Base-by-base conservation (phyloP, 176 grass and related monocot species). In the Carex pumila region DNA sequence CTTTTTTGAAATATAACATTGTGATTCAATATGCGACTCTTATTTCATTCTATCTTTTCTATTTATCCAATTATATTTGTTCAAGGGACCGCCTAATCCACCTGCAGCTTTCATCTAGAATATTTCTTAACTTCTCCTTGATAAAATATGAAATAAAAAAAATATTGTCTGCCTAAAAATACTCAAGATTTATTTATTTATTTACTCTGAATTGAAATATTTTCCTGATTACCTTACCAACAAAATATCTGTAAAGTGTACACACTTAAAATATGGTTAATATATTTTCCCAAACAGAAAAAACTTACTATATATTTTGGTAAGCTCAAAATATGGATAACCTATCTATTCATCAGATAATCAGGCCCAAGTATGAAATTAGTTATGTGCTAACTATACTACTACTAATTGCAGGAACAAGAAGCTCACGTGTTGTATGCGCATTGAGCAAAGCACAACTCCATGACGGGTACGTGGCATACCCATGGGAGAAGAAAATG, bases 401-500 rank as follows among this genome's bases (percentile, higher is more conserved):
- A 82, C 31, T 59, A 57, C 14, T 58, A 14, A 67, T 61, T 77
- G 49, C 84, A 99, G 96, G 93, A 22, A 93, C 92, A 19, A 93
- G 89, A 87, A 93, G 84, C 83, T 90, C 91, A 52, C 90, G 93
- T 79, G 88, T 99, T 21, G 93, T 92, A 54, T 99, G 93, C 10
- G 96, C 96, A 41, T 75, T 99, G 86, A 90, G 88, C 88, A 92
- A 86, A 76, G 96, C 93, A 37, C 93, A 99, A 54, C 81, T 99
- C 59, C 93, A 90, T 59, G 97, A 99, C 74, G 97, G 97, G 43
- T 96, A 99, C 73, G 93, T 99, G 22, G 52, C 89, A 1, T 99
- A 96, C 76, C 88, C 88, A 52, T 99, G 97, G 97, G 97, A 96
- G 81, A 99, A 94, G 90, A 99, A 96, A 86, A 99, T 91, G 96